A percentile compares a stretch with the other conserved stretches of the same genome.
Evolutionary conservation across 192 early-diverging fungal genomes (phyloP).

Genomic region (Entrophospora sp.): DNA sequence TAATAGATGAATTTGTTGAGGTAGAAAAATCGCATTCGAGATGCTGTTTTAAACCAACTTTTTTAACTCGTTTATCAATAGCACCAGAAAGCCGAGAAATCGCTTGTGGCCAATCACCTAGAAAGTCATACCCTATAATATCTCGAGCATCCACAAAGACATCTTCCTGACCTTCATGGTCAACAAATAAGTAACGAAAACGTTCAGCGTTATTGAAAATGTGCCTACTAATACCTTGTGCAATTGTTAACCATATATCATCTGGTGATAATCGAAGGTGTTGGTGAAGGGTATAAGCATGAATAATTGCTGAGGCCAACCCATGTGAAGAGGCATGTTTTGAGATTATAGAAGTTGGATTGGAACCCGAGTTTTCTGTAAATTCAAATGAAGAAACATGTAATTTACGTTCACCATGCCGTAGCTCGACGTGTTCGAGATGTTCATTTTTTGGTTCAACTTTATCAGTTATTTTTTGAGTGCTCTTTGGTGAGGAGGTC

Average conservation of each 20-base stretch:
- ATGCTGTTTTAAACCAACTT: not conserved
- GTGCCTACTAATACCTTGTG: slow-evolving; percentile 8
- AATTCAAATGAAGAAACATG: not conserved
- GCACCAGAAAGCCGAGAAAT: not conserved
- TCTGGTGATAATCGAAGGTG: slow-evolving; percentile 11
- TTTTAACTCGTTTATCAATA: not conserved
- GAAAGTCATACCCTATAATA: not conserved
- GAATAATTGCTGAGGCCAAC: not conserved
- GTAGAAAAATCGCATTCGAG: slow-evolving; percentile 16
- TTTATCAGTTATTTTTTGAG: not conserved
- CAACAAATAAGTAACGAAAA: slow-evolving; percentile 10
- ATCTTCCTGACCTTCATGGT: not conserved
- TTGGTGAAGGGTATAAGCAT: slow-evolving; percentile 16
- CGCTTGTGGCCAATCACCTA: slow-evolving; percentile 5
- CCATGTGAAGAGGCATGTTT: not conserved
- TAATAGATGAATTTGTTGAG: not conserved
- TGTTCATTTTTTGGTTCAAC: not conserved
- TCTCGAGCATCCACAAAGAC: not conserved
- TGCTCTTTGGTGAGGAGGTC: not conserved
- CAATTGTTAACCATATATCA: slow-evolving; percentile 17
- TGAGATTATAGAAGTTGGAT: not conserved
- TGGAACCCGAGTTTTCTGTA: not conserved
- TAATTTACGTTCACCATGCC: not conserved
- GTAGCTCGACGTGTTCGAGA: not conserved
- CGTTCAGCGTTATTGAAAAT: not conserved